Base-by-base conservation (phyloP, 108 stramenopile genomes). In the Cyclotella kingstonii region DNA sequence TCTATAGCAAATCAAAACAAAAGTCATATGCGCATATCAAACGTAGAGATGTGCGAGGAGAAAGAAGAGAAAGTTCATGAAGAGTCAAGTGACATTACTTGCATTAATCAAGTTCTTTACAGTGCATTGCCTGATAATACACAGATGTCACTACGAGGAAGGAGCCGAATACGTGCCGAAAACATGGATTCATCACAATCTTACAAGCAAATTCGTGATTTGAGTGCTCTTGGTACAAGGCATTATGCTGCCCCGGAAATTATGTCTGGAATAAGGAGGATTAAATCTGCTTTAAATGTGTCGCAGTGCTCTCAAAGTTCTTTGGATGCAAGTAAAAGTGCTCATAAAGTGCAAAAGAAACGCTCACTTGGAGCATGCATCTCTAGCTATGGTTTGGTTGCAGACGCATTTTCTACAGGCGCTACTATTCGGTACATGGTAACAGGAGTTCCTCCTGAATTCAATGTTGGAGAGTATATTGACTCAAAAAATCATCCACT, bases 211-310 rank as follows among this genome's bases (percentile, higher is more conserved):
- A 21, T 76, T 3, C 59, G 60, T 1, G 74, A 56, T 30, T 43
- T 68, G 27, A 54, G 51, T 29, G 89, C 92, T 0, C 54, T 94
- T 22, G 92, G 92, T 21, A 89, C 83, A 11, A 72, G 83, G 50
- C 81, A 82, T 28, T 94, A 88, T 42, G 89, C 86, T 4, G 92
- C 92, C n/a, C 92, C 92, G 18, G 92, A 94, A 70, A 89, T 76
- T 17, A 17, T 62, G 55, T 39, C 39, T 0, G 61, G 61, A 0
- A 50, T 76, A 8, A 38, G 66, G 56, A 68, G 41, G 12, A 3
- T 55, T 4, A 3, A 5, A 46, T 46, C 55, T 27, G 23, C 27
- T 19, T 3, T 38, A 1, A 25, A 35, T 18, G 14, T 10, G 22
- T 75, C 73, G 4, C 12, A 48, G 23, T 58, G 52, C 25, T 34